Evolutionary conservation across 2,329 filamentous ascomycete species (phyloP).

Genomic region (Anisogramma anomala): DNA sequence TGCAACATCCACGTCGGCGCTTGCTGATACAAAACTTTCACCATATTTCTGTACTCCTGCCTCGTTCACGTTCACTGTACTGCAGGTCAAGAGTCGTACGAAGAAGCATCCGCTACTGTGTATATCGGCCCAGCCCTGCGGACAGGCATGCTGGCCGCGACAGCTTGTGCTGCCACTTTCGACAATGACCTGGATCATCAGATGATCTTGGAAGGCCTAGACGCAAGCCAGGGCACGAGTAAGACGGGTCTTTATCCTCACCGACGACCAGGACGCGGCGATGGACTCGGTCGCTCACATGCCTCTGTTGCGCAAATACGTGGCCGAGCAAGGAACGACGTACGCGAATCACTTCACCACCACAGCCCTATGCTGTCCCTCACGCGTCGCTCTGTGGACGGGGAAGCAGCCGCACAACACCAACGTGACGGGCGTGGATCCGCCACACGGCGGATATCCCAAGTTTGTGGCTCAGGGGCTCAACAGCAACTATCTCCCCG

Average conservation of each 20-base stretch:
- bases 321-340: constrained; percentile 45
- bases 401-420: constrained; percentile 59
- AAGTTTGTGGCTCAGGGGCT: constrained; percentile 39
- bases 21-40: too few relatives aligned
- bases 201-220: constrained; percentile 1
- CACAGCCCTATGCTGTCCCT: constrained; percentile 55
- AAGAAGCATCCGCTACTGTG: too few relatives aligned
- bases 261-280: constrained; percentile 55
- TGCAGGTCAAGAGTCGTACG: too few relatives aligned
- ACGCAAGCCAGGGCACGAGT: neutral
- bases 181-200: constrained; percentile 3
- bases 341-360: constrained; percentile 56
- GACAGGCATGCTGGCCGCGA: constrained; percentile 3
- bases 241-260: constrained; percentile 54
- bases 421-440: constrained; percentile 12
- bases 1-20: too few relatives aligned
- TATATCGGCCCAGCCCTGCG: neutral
- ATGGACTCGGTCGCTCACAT: constrained; percentile 51
- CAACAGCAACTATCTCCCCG: constrained; percentile 37
- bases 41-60: too few relatives aligned
- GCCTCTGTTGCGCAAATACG: constrained; percentile 42
- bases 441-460: constrained; percentile 39
- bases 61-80: too few relatives aligned
- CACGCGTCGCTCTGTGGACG: constrained; percentile 53
- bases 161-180: neutral